phyloP scores from a whole-genome alignment of 2,329 filamentous ascomycete species.

The Diplocarpon mali region DNA sequence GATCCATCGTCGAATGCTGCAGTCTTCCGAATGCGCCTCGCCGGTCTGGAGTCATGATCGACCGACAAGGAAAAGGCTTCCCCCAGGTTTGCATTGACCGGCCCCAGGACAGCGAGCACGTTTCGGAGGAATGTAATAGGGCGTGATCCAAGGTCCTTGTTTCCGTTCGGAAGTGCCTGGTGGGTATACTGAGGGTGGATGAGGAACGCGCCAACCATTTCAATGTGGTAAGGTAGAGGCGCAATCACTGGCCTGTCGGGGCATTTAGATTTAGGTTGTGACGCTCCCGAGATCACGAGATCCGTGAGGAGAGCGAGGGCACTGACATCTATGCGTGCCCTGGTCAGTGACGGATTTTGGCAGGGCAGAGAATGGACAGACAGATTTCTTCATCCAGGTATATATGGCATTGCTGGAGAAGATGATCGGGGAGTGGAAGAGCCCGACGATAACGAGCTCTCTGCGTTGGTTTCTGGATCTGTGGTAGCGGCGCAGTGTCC shows the following conservation, averaged over 20 bases:
- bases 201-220: conserved; percentile 69
- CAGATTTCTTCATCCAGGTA: conserved; percentile 68
- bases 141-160: conserved; percentile 50
- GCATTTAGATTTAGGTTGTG: conserved; percentile 28
- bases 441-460: conserved; percentile 39
- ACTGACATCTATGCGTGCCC: conserved; percentile 36
- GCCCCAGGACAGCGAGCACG: conserved; percentile 53
- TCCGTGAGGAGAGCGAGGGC: conserved; percentile 55
- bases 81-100: conserved; percentile 57
- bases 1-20: conserved; percentile 29
- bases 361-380: conserved; percentile 28
- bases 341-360: neutral
- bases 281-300: conserved; percentile 44
- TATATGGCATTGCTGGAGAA: conserved; percentile 56
- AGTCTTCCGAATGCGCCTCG: conserved; percentile 21
- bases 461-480: neutral
- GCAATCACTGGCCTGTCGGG: conserved; percentile 40
- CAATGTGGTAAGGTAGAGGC: conserved; percentile 62
- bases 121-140: conserved; percentile 62
- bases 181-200: conserved; percentile 74
- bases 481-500: neutral
- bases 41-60: conserved; percentile 16
- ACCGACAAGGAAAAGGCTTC: conserved; percentile 57
- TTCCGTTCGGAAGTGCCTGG: conserved; percentile 50
- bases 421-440: conserved; percentile 46